Base-by-base conservation (phyloP, 306 rosid genomes). In the Glycine soja region DNA sequence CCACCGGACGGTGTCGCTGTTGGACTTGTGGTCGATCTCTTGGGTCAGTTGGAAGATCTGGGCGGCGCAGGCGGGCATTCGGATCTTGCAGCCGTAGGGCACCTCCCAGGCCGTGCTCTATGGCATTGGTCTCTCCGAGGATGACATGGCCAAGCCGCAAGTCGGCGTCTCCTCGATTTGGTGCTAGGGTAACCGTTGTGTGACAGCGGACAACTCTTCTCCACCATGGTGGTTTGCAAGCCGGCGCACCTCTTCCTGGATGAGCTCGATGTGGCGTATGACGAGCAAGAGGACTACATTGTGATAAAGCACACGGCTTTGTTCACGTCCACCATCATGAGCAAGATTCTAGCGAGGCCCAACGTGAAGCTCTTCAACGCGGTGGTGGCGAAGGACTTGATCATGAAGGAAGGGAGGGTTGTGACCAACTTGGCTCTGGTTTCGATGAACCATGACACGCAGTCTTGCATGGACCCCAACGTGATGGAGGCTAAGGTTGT, bases 401-500 rank as follows among this genome's bases (percentile, higher is more conserved):
- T 95, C 7, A 92, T 95, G 15, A 95, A 89, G 79, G 96, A 75
- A 48, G 94, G 88, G 24, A 85, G 91, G 48, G 98, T 95, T 0
- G 93, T 95, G 24, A 95, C 97, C 5, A 95, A 93, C 73, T 95
- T 98, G 96, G 92, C 99, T 0, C 53, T 95, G 86, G 98, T 95
- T 30, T 93, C 99, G 0, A 87, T 88, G 98, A 95, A 93, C 90
- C 99, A 95, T 0, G 98, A 95, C 84, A 93, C 96, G 2, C 98
- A 95, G 45, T 91, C 96, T 0, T 95, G 99, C 83, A 95, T 93
- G 99, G 98, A 95, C 87, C 98, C 98, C 1, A 93, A 95, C 8
- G 96, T 95, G 43, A 95, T 95, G 99, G 99, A 95, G 86, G 96
- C 98, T 10, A 95, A 93, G 90, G 87, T 95, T 11, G 98, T 93